These are phyloP conservation scores for Rhytidhysteron rufulum DNA, from an alignment of 2,329 filamentous ascomycete genomes.

Conservation along the genomic window DNA sequence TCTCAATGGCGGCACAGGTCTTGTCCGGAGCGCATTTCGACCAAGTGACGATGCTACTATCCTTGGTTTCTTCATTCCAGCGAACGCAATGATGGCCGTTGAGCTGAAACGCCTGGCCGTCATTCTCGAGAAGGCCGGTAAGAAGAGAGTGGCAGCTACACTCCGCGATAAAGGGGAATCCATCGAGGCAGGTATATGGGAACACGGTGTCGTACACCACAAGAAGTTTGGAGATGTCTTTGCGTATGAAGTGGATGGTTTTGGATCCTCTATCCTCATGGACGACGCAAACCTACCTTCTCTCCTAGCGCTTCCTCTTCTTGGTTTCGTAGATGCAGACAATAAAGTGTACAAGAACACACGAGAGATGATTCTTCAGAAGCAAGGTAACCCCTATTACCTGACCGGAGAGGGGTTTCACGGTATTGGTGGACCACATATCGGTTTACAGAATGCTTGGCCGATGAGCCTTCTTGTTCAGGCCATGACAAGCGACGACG, in stretches of 20 bases:
- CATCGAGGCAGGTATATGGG: slow-evolving; percentile 75
- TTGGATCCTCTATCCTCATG: slow-evolving; percentile 78
- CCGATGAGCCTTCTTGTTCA: slow-evolving; percentile 93
- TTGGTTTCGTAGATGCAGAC: slow-evolving; percentile 66
- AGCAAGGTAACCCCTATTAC: slow-evolving; percentile 82
- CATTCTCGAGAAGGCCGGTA: slow-evolving; percentile 61
- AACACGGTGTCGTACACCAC: slow-evolving; percentile 77
- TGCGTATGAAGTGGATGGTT: slow-evolving; percentile 85
- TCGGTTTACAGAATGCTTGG: slow-evolving; percentile 90
- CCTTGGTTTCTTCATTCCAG: slow-evolving; percentile 89
- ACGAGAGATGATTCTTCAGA: slow-evolving; percentile 72
- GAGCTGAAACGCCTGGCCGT: slow-evolving; percentile 73
- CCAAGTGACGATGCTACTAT: slow-evolving; percentile 95
- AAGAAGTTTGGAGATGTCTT: slow-evolving; percentile 75
- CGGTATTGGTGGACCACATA: slow-evolving; percentile 81
- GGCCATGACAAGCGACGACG: slow-evolving; percentile 80
- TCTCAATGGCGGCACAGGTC: slow-evolving; percentile 74
- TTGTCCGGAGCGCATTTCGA: slow-evolving; percentile 87
- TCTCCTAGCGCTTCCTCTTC: slow-evolving; percentile 70
- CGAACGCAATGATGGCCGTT: slow-evolving; percentile 93
- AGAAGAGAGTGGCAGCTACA: slow-evolving; percentile 47
- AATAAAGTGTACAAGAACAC: slow-evolving; percentile 84
- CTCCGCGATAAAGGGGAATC: slow-evolving; percentile 56
- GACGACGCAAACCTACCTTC: slow-evolving; percentile 87
- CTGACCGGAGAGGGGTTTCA: slow-evolving; percentile 71